Conservation (phyloP, 1,139 yeast species). For the Schwanniomyces etchellsii region DNA sequence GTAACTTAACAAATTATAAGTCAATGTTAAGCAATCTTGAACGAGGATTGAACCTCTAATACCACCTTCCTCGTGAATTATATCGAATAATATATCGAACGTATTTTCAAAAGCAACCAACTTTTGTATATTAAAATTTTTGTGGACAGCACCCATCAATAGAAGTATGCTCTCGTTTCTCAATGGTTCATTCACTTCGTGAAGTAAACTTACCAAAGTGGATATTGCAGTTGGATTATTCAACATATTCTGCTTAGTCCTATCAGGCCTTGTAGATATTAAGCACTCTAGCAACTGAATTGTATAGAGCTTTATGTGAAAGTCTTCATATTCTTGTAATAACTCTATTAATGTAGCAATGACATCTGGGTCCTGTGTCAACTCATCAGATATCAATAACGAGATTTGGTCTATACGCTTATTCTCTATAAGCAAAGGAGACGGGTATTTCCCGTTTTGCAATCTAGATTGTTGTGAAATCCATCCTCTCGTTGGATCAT, state of each 20-base stretch:
- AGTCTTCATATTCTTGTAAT: conserved; percentile 49
- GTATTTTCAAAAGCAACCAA: conserved; percentile 93
- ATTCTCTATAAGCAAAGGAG: conserved; percentile 63
- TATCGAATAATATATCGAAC: conserved; percentile 71
- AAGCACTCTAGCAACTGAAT: conserved; percentile 83
- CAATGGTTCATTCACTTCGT: conserved; percentile 79
- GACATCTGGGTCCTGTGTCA: conserved; percentile 63
- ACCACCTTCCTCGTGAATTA: conserved; percentile 86
- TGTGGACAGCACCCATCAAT: conserved; percentile 76
- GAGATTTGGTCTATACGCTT: conserved; percentile 77
- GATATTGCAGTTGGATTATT: conserved; percentile 78
- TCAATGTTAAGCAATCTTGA: conserved; percentile 77
- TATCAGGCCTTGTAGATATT: conserved; percentile 66
- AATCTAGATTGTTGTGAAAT: conserved; percentile 69
- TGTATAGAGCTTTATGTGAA: conserved; percentile 74
- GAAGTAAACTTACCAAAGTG: conserved; percentile 60
- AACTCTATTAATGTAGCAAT: conserved; percentile 55
- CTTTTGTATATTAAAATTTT: conserved; percentile 84
- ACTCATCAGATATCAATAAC: conserved; percentile 91
- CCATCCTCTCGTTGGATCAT: conserved; percentile 61
- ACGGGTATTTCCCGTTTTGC: conserved; percentile 79
- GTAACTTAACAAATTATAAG: conserved; percentile 67
- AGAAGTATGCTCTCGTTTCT: conserved; percentile 82
- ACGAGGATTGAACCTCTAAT: conserved; percentile 85
- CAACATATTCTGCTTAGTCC: conserved; percentile 71